These are phyloP conservation scores for Letharia lupina DNA, from an alignment of 495 filamentous ascomycete genomes.

Conservation along the genomic window DNA sequence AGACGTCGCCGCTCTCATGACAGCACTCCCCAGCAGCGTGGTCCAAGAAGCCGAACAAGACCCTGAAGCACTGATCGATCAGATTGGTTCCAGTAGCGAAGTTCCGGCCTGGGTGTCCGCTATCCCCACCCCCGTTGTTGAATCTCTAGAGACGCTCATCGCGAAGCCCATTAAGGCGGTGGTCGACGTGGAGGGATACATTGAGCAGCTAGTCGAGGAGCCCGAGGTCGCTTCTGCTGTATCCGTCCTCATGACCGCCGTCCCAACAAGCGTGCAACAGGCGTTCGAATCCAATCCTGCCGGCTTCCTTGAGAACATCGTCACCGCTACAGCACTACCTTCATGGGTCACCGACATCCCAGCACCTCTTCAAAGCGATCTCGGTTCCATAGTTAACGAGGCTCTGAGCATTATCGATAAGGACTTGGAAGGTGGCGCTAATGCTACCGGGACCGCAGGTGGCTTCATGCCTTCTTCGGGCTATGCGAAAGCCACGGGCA, in stretches of 20 bases:
- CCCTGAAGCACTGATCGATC: constrained; percentile 11
- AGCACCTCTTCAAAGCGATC: constrained; percentile 13
- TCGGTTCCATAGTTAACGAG: constrained; percentile 13
- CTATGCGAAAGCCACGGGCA: constrained; percentile 4
- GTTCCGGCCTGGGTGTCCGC: constrained; percentile 7
- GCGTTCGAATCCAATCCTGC: constrained; percentile 5
- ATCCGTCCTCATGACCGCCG: not conserved
- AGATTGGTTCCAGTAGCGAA: not conserved
- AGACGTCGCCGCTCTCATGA: constrained; percentile 9
- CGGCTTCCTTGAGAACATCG: constrained; percentile 10
- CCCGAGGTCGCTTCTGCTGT: constrained; percentile 5
- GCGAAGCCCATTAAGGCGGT: constrained; percentile 10
- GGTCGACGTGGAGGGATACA: constrained; percentile 3
- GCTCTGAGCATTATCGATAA: constrained; percentile 15
- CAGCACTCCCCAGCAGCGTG: constrained; percentile 7
- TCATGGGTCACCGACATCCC: constrained; percentile 11
- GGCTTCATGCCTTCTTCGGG: constrained; percentile 4
- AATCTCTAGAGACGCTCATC: constrained; percentile 5
- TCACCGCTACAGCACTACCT: constrained; percentile 11
- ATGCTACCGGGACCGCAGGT: not conserved
- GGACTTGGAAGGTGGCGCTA: constrained; percentile 1
- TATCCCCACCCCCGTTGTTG: constrained; percentile 11
- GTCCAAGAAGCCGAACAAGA: constrained; percentile 3
- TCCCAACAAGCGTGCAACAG: constrained; percentile 12
- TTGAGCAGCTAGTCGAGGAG: constrained; percentile 7